phyloP scores from a whole-genome alignment of 129 eudicot genomes.

The Pulicaria dysenterica region DNA sequence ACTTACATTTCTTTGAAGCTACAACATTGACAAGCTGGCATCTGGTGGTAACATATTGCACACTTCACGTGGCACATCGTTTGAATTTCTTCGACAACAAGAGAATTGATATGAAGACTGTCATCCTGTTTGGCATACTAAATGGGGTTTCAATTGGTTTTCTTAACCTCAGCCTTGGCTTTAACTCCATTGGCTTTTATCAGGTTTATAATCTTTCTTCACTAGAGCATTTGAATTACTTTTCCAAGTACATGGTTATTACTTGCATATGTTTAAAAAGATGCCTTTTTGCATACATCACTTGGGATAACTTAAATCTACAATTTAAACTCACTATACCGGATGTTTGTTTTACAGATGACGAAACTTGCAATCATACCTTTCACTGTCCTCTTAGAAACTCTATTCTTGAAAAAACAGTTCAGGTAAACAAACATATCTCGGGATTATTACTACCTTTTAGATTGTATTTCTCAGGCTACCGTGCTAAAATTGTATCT shows the following conservation, averaged over 20 bases:
- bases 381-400: constrained; percentile 87
- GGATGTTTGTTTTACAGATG: constrained; percentile 58
- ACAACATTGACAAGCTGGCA: constrained; percentile 99
- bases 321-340: background rate
- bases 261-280: background rate
- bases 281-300: too few species aligned
- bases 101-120: constrained; percentile 79
- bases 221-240: background rate
- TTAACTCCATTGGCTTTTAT: constrained; percentile 95
- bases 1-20: constrained; percentile 44
- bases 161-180: constrained; percentile 90
- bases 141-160: constrained; percentile 94
- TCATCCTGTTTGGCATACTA: constrained; percentile 73
- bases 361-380: constrained; percentile 94
- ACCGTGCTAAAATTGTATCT: background rate
- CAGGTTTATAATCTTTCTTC: constrained; percentile 48
- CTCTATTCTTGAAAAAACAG: constrained; percentile 75
- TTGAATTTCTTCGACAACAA: constrained; percentile 82
- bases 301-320: background rate
- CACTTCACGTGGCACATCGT: constrained; percentile 81
- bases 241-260: background rate
- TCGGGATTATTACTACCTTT: background rate
- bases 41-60: constrained; percentile 90
- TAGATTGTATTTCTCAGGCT: background rate
- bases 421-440: constrained; percentile 59